These are phyloP conservation scores for Trichoderma afroharzianum DNA, from an alignment of 2,329 filamentous ascomycete genomes.

Conservation along the genomic window DNA sequence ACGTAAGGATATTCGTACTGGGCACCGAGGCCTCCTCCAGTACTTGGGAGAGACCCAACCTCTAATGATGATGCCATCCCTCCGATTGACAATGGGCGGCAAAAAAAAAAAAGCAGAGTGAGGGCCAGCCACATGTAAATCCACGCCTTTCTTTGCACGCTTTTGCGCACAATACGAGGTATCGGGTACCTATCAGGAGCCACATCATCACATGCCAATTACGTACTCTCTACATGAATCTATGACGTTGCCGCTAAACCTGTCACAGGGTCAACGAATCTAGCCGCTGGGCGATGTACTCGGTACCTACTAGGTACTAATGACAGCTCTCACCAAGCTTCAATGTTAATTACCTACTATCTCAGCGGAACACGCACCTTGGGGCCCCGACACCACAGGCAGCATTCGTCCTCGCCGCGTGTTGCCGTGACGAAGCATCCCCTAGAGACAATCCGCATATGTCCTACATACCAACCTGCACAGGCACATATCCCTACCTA, in stretches of 20 bases:
- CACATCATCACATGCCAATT: not conserved
- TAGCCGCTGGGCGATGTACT: not conserved
- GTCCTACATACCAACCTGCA: not conserved
- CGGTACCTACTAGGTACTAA: not conserved
- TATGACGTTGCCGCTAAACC: conserved; percentile 9
- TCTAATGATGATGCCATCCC: not conserved
- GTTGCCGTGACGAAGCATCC: not conserved
- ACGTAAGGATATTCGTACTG: not conserved
- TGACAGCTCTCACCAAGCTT: not conserved
- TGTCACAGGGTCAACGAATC: not conserved
- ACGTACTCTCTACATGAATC: conserved; percentile 1
- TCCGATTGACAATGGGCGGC: not conserved
- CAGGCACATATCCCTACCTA: not conserved
- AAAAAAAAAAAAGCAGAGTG: not conserved
- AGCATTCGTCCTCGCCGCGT: not conserved
- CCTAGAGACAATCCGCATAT: too few relatives aligned
- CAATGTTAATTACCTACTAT: not conserved
- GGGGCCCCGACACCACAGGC: not conserved
- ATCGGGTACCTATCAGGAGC: not conserved
- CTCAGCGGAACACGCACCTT: not conserved
- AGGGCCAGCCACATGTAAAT: not conserved
- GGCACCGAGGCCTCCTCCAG: not conserved
- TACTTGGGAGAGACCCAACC: not conserved
- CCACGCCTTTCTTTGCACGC: not conserved
- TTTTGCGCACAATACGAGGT: not conserved